Evolutionary conservation across 2,329 filamentous ascomycete species (phyloP), one percentile per base, ranked within the genome.

Genomic region (Paecilomyces formosus): DNA sequence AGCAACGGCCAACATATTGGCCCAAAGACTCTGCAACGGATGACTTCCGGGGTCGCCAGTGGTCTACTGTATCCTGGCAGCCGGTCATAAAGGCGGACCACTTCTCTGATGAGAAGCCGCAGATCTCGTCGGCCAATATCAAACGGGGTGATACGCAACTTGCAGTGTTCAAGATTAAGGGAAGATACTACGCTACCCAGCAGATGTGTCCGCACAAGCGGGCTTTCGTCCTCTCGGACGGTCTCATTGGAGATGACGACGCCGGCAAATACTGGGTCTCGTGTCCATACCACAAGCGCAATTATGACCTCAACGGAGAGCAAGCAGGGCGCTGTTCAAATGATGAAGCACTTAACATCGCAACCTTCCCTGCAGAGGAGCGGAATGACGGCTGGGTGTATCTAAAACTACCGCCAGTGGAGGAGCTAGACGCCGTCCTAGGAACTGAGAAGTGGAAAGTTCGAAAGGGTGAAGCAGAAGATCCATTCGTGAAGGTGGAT

Each of bases 201-300:
- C 90, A 96, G 71, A 96, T 96, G 92, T 96, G 92, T 72, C 92
- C 92, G 9, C 91, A 96, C 77, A 94, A 93, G 76, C 87, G 91
- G 11, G 87, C 91, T 0, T 96, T 96, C 68, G 88, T 92, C n/a
- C 84, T 96, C 26, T 88, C 88, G 0, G 92, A 96, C 70, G 90
- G 91, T 1, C 78, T 96, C 8, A 82, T 96, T 53, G 92, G 92
- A 49, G 87, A 76, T 53, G 72, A 76, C 53, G 67, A 77, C 60
- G 72, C 79, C 52, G 80, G 84, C 61, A 86, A 86, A 60, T 86
- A 92, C n/a, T 96, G 88, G 87, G 84, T 96, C 18, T 90, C 87
- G 0, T 96, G 91, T 69, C 92, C 92, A 0, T 86, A 88, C 73
- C 92, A 96, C 79, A 96, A 96, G 79, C 86, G 90, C 64, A 96